These are phyloP conservation scores for Achlya hypogyna DNA, from an alignment of 352 stramenopile species.

Conservation along the genomic window DNA sequence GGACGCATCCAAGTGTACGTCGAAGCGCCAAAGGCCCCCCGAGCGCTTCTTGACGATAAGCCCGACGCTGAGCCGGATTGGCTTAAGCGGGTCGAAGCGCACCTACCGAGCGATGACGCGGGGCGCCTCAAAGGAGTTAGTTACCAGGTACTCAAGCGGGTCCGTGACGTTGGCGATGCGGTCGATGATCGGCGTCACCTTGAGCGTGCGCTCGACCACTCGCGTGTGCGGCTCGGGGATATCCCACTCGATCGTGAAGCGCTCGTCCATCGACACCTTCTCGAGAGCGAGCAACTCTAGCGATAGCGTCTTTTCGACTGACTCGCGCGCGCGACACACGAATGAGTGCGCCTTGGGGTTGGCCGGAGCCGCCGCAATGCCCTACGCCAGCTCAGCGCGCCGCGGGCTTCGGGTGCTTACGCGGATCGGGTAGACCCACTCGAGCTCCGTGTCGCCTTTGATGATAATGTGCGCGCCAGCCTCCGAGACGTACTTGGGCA, in stretches of 20 bases:
- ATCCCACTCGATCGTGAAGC: slow-evolving; percentile 52
- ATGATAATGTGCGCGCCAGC: slow-evolving; percentile 59
- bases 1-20: slow-evolving; percentile 66
- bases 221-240: slow-evolving; percentile 31
- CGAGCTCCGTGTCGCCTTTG: slow-evolving; percentile 53
- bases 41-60: slow-evolving; percentile 59
- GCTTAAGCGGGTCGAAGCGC: slow-evolving; percentile 79
- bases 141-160: slow-evolving; percentile 11
- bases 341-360: slow-evolving; percentile 49
- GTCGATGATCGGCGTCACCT: slow-evolving; percentile 25
- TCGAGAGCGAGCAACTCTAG: slow-evolving; percentile 53
- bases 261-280: slow-evolving; percentile 35
- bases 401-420: too few species aligned
- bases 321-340: slow-evolving; percentile 56
- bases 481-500: slow-evolving; percentile 62
- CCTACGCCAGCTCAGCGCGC: slow-evolving; percentile 19
- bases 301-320: slow-evolving; percentile 45
- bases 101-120: slow-evolving; percentile 40
- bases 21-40: slow-evolving; percentile 81
- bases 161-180: slow-evolving; percentile 3
- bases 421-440: slow-evolving; percentile 62
- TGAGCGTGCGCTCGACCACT: slow-evolving; percentile 49
- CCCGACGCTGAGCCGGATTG: slow-evolving; percentile 65
- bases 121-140: too few species aligned
- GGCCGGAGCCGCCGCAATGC: slow-evolving; percentile 55